phyloP scores from a whole-genome alignment of 176 grass and related monocot genomes.

The Rhynchospora breviuscula region DNA sequence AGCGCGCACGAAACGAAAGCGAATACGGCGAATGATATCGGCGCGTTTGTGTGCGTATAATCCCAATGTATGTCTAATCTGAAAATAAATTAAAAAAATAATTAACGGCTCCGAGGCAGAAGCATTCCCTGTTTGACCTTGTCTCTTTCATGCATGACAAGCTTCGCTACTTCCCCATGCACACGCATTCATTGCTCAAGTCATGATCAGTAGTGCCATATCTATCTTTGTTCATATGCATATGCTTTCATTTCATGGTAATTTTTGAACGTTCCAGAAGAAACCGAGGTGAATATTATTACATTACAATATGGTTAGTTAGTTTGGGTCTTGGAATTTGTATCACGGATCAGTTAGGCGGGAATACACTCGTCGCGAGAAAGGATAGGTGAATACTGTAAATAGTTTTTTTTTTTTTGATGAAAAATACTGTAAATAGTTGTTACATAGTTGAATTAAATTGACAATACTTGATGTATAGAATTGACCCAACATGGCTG shows the following conservation, averaged over 20 bases:
- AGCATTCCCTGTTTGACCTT: not conserved
- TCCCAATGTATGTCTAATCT: not conserved
- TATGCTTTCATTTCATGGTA: not conserved
- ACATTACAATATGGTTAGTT: too few species aligned
- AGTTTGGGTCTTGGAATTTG: slow-evolving; percentile 1
- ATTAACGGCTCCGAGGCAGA: not conserved
- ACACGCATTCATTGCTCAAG: slow-evolving; percentile 16
- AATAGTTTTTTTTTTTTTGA: too few species aligned
- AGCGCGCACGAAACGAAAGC: not conserved
- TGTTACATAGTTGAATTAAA: not conserved
- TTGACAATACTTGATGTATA: not conserved
- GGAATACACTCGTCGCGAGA: not conserved
- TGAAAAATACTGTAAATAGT: not conserved
- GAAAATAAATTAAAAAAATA: not conserved
- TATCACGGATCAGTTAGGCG: not conserved
- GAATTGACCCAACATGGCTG: not conserved
- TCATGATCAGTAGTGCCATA: not conserved
- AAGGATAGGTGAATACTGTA: too few species aligned
- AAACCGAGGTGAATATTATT: not conserved
- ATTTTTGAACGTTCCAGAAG: not conserved
- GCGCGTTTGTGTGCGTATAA: not conserved
- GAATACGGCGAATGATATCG: not conserved
- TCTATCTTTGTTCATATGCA: not conserved
- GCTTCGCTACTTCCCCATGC: slow-evolving; percentile 16
- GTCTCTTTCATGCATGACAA: slow-evolving; percentile 18